Base-by-base conservation (phyloP, 31 red algal species). In the Porphyra umbilicalis region DNA sequence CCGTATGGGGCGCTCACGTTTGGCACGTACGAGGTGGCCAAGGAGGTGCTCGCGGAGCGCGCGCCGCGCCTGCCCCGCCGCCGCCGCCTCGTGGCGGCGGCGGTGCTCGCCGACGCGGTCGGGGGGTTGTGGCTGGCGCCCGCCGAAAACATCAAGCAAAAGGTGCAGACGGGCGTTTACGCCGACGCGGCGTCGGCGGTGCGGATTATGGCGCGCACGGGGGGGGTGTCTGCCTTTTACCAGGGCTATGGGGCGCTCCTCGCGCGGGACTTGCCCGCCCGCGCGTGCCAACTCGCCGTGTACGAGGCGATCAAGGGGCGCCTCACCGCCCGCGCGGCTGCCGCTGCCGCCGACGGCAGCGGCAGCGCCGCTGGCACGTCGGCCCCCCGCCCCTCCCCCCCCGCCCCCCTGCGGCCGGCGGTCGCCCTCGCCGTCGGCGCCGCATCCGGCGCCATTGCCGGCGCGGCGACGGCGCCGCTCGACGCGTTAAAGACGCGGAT, bases 401-500 rank as follows among this genome's bases (percentile, higher is more conserved):
- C 57, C 11, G 0, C 57, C 0, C 57, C 57, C 36, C 57, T 71
- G 18, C 30, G 25, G 25, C 25, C 57, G 6, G 25, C 57, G 25
- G 57, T 71, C 2, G 75, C 79, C 20, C 29, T 89, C 3, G 78
- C 33, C 29, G 76, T 85, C 32, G 92, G 87, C 13, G 71, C 84
- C 9, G 68, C 75, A 46, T 89, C 89, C 1, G 92, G 92, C 35
- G 92, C 85, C 25, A 81, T 87, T 32, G 84, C 91, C 14, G 92
- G 82, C 34, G 85, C 85, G 35, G 80, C 87, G 4, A 98, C 96
- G 2, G 95, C 84, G 0, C 96, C 96, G 38, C 68, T 98, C 68
- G 96, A 98, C 82, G 92, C 95, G 38, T 79, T 95, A 5, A 81
- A 87, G 39, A 92, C 96, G 36, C 40, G 96, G n/a, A 82, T 98